Evolutionary conservation across 2,329 filamentous ascomycete genomes (phyloP), one percentile per base, ranked within the genome.

Genomic region (Neonectria hederae): DNA sequence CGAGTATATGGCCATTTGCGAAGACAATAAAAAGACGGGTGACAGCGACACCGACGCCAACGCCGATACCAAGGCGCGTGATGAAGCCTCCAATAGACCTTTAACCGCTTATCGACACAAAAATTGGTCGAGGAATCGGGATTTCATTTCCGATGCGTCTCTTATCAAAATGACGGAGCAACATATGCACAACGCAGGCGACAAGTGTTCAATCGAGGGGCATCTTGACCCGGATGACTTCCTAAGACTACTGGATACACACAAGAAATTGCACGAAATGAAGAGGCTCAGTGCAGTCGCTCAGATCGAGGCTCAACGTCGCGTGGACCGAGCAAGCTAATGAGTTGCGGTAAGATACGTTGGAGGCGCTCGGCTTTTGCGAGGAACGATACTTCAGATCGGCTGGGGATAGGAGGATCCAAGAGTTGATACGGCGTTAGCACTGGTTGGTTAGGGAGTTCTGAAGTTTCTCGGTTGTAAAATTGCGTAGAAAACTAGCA

Each of bases 111-210:
- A 45, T 8, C 62, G 63, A 2, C 8, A 65, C 26, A 7, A 9
- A 2, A 11, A 24, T 0, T 73, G 70, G 67, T 8, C 22, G 2
- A 24, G 10, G 11, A 48, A 6, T 5, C 61, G 54, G 5, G 46
- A 28, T 6, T 72, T 69, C 43, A 48, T 72, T 40, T 40, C 45
- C 35, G 63, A 57, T 4, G 57, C 14, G 13, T 63, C 67, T 2
- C 63, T 70, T 1, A 55, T 69, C 28, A 72, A 72, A 32, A n/a
- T 72, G 9, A 72, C 68, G 2, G 70, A 72, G 40, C 64, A 54
- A 22, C 52, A 54, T 1, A 53, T 32, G 4, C 58, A 69, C n/a
- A 32, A 53, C 5, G 13, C 14, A 5, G 40, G 8, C 5, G 22
- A 63, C 21, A 68, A 56, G 49, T 72, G 71, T 19, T 72, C 70